Evolutionary conservation across 495 filamentous ascomycete genomes (phyloP).

Genomic region (Penicillium lagena): DNA sequence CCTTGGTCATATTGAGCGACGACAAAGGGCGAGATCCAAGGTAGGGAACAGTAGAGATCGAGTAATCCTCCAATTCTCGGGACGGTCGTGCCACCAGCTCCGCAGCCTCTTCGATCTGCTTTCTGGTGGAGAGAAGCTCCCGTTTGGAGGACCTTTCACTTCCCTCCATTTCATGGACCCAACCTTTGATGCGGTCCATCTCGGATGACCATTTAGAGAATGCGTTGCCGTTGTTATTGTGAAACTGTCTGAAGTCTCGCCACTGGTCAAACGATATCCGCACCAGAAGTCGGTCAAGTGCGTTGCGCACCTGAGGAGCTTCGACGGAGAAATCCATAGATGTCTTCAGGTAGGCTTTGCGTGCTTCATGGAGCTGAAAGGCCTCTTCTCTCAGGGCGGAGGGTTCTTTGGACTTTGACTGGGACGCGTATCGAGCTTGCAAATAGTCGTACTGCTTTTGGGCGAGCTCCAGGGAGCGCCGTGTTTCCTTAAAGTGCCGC

Average conservation of each 20-base stretch:
- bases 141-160: conserved; percentile 70
- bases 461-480: conserved; percentile 65
- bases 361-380: conserved; percentile 90
- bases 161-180: conserved; percentile 88
- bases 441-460: conserved; percentile 80
- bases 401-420: conserved; percentile 89
- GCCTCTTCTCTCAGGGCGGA: conserved; percentile 89
- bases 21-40: conserved; percentile 66
- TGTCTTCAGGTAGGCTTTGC: conserved; percentile 83
- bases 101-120: conserved; percentile 76
- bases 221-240: conserved; percentile 49
- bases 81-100: conserved; percentile 68
- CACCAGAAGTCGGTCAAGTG: conserved; percentile 80
- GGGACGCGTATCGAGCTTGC: conserved; percentile 69
- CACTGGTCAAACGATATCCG: conserved; percentile 79
- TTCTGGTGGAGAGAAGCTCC: conserved; percentile 71
- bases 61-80: conserved; percentile 89
- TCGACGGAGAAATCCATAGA: conserved; percentile 89
- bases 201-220: conserved; percentile 63
- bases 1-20: conserved; percentile 36
- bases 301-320: conserved; percentile 72
- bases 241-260: conserved; percentile 66
- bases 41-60: conserved; percentile 76
- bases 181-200: conserved; percentile 84
- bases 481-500: conserved; percentile 65